A percentile compares a stretch with the other conserved stretches of the same genome.
Conservation (phyloP, 1,284 basidiomycete species). For the Moniliella sp. region DNA sequence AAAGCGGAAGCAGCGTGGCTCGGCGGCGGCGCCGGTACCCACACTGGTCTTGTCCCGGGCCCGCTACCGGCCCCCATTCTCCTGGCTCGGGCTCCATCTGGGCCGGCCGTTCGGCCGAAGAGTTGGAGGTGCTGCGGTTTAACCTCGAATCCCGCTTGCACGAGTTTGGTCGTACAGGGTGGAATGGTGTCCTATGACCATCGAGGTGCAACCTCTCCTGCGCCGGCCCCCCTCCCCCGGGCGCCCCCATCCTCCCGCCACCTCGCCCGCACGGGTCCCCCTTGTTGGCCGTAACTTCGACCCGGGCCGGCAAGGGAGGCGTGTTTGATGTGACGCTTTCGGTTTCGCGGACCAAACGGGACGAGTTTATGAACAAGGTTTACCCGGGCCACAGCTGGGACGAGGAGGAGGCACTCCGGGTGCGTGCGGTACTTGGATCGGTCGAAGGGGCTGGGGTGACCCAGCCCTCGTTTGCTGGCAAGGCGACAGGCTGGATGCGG, state of each 20-base stretch:
- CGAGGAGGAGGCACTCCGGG: background rate
- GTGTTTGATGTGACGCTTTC: constrained; percentile 4
- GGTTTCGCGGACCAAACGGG: constrained; percentile 9
- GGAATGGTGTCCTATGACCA: constrained; percentile 7
- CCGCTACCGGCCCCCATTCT: background rate
- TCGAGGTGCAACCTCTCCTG: constrained; percentile 9
- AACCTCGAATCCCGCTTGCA: constrained; percentile 11
- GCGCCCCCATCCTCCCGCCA: constrained; percentile 8
- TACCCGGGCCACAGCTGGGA: background rate
- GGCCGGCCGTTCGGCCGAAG: constrained; percentile 10
- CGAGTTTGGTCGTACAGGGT: constrained; percentile 21
- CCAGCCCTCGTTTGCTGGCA: background rate
- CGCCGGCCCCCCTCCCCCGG: constrained; percentile 6
- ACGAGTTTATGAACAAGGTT: constrained; percentile 1
- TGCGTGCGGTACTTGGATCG: background rate
- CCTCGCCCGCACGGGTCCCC: constrained; percentile 6
- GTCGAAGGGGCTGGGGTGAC: background rate
- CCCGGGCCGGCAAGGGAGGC: background rate
- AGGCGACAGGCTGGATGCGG: constrained; percentile 1
- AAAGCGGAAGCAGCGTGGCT: background rate
- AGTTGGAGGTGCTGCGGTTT: constrained; percentile 10
- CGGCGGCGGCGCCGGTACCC: background rate
- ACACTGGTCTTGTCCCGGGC: background rate
- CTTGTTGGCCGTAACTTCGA: background rate
- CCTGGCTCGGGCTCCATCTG: constrained; percentile 10